These are phyloP conservation scores for Epichloe glyceriae DNA, from an alignment of 2,329 filamentous ascomycete species.

Conservation along the genomic window DNA sequence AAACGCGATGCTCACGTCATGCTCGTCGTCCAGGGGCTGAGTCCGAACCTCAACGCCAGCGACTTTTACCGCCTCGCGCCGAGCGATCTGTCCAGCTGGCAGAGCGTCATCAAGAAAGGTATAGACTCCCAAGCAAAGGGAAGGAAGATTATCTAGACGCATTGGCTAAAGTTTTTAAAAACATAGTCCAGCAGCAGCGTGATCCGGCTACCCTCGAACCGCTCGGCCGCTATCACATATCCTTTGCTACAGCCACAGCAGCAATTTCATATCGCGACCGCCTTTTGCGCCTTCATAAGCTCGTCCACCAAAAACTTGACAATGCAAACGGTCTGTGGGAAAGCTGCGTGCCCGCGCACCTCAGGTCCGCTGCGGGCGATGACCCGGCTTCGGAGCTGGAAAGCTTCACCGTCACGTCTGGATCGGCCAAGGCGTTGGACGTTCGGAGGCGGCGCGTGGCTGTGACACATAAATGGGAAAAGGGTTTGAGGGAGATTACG, in stretches of 20 bases:
- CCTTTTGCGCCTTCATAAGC: conserved; percentile 20
- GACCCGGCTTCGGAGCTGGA: conserved; percentile 14
- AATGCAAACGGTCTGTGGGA: conserved; percentile 18
- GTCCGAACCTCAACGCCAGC: conserved; percentile 45
- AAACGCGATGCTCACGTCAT: conserved; percentile 14
- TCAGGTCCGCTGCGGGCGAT: conserved; percentile 6
- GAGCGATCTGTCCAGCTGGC: conserved; percentile 56
- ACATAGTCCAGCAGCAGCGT: conserved; percentile 47
- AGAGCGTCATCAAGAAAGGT: conserved; percentile 47
- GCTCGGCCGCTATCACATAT: conserved; percentile 52
- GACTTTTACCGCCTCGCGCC: conserved; percentile 60
- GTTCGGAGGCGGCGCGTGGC: conserved; percentile 11
- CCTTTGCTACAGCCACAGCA: conserved; percentile 48
- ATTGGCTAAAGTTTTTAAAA: neutral
- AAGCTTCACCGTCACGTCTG: conserved; percentile 18
- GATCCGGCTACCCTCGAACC: conserved; percentile 50
- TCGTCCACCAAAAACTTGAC: conserved; percentile 19
- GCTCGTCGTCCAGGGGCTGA: conserved; percentile 46
- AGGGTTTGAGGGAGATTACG: conserved; percentile 13
- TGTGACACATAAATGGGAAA: conserved; percentile 14
- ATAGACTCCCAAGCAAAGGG: neutral
- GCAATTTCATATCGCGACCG: conserved; percentile 45
- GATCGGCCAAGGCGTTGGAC: conserved; percentile 9
- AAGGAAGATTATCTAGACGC: neutral
- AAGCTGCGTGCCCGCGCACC: conserved; percentile 15